Evolutionary conservation across 148 eudicot species (phyloP), one percentile per base, ranked within the genome.

Genomic region (Cornus florida): DNA sequence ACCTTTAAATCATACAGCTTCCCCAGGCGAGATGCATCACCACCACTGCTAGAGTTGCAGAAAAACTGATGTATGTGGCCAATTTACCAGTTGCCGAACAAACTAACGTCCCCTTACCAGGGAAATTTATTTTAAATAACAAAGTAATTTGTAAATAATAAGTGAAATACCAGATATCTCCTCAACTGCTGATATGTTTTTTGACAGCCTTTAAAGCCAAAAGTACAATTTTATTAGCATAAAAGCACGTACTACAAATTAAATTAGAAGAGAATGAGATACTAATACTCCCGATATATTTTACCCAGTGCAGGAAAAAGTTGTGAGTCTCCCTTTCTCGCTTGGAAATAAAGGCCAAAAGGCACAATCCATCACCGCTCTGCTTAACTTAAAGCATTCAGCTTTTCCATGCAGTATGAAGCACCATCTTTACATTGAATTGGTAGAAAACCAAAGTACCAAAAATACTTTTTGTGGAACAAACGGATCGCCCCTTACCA

Each of bases 91-190:
- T 81, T 87, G 82, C 81, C 85, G 87, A 65, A 87, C 83, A 75
- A 77, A 86, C 89, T 91, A 86, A 86, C 74, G 74, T 86, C 89
- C 90, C 92, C 96, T 93, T 90, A 93, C 98, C 97, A 92, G 89
- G 94, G 97, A 82, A 67, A 69, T 84, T 83, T 85, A 71, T 84
- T 69, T 83, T 81, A 69, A 35, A 56, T 62, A 77, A 70, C 56
- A 73, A 83, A 71, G 82, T 43, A 65, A 74, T 56, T 56, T 80
- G 82, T 70, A 81, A 72, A 69, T 80, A 80, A 35, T 77, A 72
- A 53, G 77, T 68, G 69, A 83, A 87, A 85, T 93, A 95, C 97
- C 98, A 85, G 89, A 87, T 87, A 86, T 87, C 89, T 87, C 84
- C 87, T 79, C 87, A 86, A 91, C 85, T 56, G 91, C 93, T 83